These are phyloP conservation scores for Lactarius indigo DNA, from an alignment of 768 basidiomycete species.

Conservation along the genomic window DNA sequence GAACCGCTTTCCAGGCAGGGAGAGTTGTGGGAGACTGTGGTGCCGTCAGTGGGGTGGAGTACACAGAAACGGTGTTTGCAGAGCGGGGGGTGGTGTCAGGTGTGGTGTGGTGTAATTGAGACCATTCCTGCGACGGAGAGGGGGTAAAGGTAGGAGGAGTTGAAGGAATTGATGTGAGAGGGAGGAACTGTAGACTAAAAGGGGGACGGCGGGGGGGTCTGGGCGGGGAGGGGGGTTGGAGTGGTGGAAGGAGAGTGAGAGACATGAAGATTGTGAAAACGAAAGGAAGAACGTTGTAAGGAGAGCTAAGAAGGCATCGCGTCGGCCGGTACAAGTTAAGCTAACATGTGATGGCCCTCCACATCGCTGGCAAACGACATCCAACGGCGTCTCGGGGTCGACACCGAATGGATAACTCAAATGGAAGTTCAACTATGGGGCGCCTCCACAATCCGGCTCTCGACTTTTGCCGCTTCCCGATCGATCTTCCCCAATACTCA, in stretches of 20 bases:
- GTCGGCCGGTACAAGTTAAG: not conserved
- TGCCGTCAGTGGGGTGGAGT: conserved; percentile 14
- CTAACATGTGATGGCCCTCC: not conserved
- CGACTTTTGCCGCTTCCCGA: not conserved
- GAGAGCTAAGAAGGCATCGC: not conserved
- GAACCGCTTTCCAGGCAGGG: conserved; percentile 24
- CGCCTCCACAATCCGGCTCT: not conserved
- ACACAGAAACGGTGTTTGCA: conserved; percentile 7
- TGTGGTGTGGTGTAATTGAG: conserved; percentile 11
- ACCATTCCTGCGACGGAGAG: conserved; percentile 1
- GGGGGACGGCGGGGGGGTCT: conserved; percentile 17
- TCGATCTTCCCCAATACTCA: not conserved
- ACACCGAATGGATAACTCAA: not conserved
- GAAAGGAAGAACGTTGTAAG: not conserved
- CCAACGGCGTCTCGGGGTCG: not conserved
- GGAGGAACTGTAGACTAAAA: conserved; percentile 2
- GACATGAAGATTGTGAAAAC: conserved; percentile 5
- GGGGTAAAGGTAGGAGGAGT: not conserved
- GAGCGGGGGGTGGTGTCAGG: conserved; percentile 11
- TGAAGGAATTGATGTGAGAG: conserved; percentile 14
- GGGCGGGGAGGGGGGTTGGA: conserved; percentile 15
- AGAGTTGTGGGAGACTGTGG: conserved; percentile 14
- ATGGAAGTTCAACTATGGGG: not conserved
- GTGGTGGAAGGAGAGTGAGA: conserved; percentile 16
- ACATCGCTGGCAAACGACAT: not conserved